Conservation (phyloP, 31 red algal species). For the Asparagopsis taxiformis region DNA sequence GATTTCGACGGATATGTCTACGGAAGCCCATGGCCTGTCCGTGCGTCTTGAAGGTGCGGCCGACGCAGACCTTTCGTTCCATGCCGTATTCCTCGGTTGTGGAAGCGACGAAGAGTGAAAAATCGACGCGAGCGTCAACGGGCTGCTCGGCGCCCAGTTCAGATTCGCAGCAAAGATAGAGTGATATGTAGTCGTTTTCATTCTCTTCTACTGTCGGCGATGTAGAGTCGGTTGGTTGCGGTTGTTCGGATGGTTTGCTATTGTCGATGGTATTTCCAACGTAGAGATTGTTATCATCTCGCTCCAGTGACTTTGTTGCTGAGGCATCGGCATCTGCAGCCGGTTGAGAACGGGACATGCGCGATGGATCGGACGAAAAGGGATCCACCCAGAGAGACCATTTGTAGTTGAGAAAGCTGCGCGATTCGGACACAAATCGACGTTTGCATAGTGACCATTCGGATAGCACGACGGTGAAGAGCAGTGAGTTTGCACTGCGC, state of each 20-base stretch:
- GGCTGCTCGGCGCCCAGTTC: constrained; percentile 18
- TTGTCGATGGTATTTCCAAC: constrained; percentile 17
- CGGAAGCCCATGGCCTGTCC: constrained; percentile 78
- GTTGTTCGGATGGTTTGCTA: neutral
- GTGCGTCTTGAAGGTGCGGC: constrained; percentile 34
- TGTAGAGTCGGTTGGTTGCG: neutral
- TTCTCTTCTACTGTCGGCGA: neutral
- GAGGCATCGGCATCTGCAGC: neutral
- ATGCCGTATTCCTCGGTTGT: constrained; percentile 64
- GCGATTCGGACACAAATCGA: constrained; percentile 62
- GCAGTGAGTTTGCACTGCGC: constrained; percentile 32
- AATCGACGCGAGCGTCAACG: constrained; percentile 63
- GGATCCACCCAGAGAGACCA: constrained; percentile 76
- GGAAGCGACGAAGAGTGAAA: constrained; percentile 55
- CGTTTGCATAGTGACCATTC: constrained; percentile 45
- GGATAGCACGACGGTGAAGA: constrained; percentile 65
- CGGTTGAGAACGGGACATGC: constrained; percentile 17
- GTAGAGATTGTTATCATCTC: neutral
- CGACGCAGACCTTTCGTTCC: constrained; percentile 68
- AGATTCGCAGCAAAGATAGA: constrained; percentile 68
- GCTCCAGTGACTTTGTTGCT: too few relatives aligned
- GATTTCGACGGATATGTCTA: constrained; percentile 46
- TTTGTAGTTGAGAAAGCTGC: constrained; percentile 61
- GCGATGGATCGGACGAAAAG: constrained; percentile 39
- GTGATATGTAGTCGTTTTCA: constrained; percentile 62